A percentile compares a stretch with the other conserved stretches of the same genome.
Conservation (phyloP, 2,329 filamentous ascomycete genomes). For the Xylariaceae sp. region DNA sequence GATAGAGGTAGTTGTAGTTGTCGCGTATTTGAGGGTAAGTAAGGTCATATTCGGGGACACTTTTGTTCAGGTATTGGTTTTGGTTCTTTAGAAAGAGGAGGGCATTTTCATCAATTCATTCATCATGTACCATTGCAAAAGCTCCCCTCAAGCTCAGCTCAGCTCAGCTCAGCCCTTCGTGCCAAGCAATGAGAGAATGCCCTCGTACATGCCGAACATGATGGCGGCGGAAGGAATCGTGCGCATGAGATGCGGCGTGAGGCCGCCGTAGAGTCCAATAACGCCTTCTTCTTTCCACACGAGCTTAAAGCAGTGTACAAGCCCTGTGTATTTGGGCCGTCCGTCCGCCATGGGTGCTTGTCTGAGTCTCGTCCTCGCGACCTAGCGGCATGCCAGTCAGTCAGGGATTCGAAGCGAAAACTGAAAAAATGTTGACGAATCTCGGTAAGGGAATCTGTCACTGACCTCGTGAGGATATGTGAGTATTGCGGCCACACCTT, state of each 20-base stretch:
- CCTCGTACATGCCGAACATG: conserved; percentile 87
- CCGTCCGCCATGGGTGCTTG: conserved; percentile 72
- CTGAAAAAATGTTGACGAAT: not conserved
- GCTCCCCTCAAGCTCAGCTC: too few relatives aligned
- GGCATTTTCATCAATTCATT: too few relatives aligned
- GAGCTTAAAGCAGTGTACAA: conserved; percentile 81
- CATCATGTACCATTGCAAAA: too few relatives aligned
- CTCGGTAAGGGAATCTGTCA: conserved; percentile 5
- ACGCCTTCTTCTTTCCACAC: conserved; percentile 87
- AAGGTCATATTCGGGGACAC: too few relatives aligned
- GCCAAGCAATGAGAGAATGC: conserved; percentile 40
- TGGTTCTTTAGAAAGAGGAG: too few relatives aligned
- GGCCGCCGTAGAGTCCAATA: conserved; percentile 77
- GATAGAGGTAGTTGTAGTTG: too few relatives aligned
- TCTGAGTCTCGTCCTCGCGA: conserved; percentile 75
- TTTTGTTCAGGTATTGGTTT: too few relatives aligned
- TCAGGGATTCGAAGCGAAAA: not conserved
- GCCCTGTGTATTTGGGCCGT: conserved; percentile 76
- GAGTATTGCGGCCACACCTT: conserved; percentile 74
- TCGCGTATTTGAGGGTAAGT: too few relatives aligned
- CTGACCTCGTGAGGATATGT: conserved; percentile 87
- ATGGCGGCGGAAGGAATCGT: conserved; percentile 91
- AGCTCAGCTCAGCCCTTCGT: conserved; percentile 27
- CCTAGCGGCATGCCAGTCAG: conserved; percentile 38
- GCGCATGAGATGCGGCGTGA: conserved; percentile 85